phyloP scores from a whole-genome alignment of 2,329 filamentous ascomycete species.

The Aaosphaeria arxii region DNA sequence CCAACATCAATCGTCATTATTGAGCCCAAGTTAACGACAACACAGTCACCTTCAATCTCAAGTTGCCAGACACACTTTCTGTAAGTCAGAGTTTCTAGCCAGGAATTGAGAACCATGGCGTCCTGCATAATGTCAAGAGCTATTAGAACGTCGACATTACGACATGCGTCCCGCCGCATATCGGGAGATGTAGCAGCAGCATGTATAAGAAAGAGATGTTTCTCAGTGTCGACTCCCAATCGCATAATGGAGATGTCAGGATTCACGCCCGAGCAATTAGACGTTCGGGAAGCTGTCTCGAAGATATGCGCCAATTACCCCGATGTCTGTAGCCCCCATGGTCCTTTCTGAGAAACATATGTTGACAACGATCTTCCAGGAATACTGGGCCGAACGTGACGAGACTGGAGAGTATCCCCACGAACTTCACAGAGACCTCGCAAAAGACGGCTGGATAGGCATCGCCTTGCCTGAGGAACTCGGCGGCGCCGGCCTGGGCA shows the following conservation, averaged over 20 bases:
- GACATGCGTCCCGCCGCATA: no score
- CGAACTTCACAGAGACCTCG: constrained; percentile 71
- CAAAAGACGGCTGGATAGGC: constrained; percentile 74
- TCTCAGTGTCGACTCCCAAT: constrained; percentile 8
- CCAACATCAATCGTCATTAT: no score
- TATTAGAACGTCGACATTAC: no score
- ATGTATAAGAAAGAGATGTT: neutral
- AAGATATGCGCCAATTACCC: constrained; percentile 69
- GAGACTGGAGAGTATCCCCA: constrained; percentile 67
- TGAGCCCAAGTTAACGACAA: no score
- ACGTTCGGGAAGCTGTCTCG: constrained; percentile 67
- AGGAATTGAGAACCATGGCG: no score
- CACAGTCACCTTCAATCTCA: no score
- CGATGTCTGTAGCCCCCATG: constrained; percentile 7
- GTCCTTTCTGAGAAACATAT: neutral
- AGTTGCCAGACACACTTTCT: no score
- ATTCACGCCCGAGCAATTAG: constrained; percentile 69
- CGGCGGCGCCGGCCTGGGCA: constrained; percentile 71
- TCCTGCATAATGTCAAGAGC: no score
- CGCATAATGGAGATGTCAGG: constrained; percentile 66
- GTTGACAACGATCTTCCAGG: constrained; percentile 40
- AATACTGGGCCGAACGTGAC: constrained; percentile 74
- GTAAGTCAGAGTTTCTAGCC: no score
- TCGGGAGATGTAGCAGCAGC: no score
- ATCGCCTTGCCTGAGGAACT: constrained; percentile 73